Percentiles rank a stretch among this genome's conserved stretches.
These are phyloP conservation scores for Dichotomopilus funicola DNA, from an alignment of 2,329 filamentous ascomycete genomes.

Conservation along the genomic window DNA sequence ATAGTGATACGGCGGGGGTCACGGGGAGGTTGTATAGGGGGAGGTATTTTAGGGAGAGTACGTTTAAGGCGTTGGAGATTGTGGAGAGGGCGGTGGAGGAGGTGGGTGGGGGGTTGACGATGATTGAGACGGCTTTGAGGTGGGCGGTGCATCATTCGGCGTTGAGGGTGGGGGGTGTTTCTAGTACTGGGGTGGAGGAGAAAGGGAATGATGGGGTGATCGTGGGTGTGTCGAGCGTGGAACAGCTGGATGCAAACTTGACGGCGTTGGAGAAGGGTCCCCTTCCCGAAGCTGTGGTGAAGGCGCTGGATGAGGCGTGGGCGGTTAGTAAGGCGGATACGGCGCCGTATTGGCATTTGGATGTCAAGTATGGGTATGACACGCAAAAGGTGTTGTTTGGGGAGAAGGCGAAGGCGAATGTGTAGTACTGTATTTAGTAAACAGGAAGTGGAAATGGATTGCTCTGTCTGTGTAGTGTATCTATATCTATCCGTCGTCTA, in stretches of 20 bases:
- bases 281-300: conserved; percentile 63
- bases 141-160: conserved; percentile 63
- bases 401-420: conserved; percentile 30
- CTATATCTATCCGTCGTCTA: no score
- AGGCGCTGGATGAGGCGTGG: conserved; percentile 73
- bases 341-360: conserved; percentile 49
- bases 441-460: no score
- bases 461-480: no score
- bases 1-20: conserved; percentile 21
- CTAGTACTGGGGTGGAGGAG: conserved; percentile 14
- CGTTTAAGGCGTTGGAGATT: conserved; percentile 51
- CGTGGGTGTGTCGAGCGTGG: conserved; percentile 42
- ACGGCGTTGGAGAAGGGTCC: conserved; percentile 52
- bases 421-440: not conserved
- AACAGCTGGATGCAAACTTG: conserved; percentile 46
- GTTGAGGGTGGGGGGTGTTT: conserved; percentile 29
- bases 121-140: conserved; percentile 62
- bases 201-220: conserved; percentile 40
- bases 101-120: conserved; percentile 46
- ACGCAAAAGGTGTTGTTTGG: conserved; percentile 54
- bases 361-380: conserved; percentile 61
- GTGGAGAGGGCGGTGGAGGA: conserved; percentile 58
- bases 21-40: conserved; percentile 48
- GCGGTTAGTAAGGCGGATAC: conserved; percentile 54
- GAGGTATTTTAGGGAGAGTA: conserved; percentile 59